Conservation (phyloP, 495 filamentous ascomycete genomes). For the Aspergillus affinis region DNA sequence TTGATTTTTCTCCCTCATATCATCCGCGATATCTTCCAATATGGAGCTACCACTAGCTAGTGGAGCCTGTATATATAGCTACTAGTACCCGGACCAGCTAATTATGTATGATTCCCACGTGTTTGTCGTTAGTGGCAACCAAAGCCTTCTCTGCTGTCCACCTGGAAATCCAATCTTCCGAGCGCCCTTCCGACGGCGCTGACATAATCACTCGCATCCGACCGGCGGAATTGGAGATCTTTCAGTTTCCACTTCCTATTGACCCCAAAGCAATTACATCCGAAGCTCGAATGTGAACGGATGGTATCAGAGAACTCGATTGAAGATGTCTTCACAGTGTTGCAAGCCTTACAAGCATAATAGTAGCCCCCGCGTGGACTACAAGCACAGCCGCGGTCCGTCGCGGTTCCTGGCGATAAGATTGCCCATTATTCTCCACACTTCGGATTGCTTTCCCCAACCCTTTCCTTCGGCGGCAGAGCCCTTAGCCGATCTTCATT, state of each 20-base stretch:
- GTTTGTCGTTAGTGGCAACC: background rate
- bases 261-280: too few species aligned
- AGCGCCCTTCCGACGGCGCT: constrained; percentile 18
- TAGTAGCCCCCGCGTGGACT: too few species aligned
- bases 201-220: constrained; percentile 30
- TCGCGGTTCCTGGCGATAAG: constrained; percentile 9
- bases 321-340: too few species aligned
- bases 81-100: background rate
- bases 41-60: background rate
- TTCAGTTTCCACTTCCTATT: constrained; percentile 2
- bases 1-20: background rate
- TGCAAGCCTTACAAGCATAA: too few species aligned
- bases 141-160: background rate
- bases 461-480: constrained; percentile 27
- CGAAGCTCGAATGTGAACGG: too few species aligned
- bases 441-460: constrained; percentile 10
- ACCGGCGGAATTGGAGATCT: constrained; percentile 4
- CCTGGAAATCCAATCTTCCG: constrained; percentile 16
- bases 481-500: constrained; percentile 47
- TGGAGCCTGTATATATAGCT: background rate
- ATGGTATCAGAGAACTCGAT: too few species aligned
- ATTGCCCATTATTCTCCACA: constrained; percentile 15
- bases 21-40: background rate
- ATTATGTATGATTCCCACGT: background rate
- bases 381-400: constrained; percentile 5